phyloP scores from a whole-genome alignment of 2,329 filamentous ascomycete species.

The Fusarium subglutinans region DNA sequence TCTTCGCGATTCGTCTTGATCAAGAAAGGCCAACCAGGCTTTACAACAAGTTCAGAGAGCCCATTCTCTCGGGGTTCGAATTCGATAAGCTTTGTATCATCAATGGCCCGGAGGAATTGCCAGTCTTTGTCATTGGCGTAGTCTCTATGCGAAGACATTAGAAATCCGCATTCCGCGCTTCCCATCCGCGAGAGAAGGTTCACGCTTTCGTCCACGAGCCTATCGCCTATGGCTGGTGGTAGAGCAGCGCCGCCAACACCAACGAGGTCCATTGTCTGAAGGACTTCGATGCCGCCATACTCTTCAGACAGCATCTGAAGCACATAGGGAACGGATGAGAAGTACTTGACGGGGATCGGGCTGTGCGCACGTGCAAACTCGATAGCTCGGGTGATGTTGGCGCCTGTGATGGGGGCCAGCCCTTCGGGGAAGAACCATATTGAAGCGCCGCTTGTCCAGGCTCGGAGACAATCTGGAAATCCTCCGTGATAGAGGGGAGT shows the following conservation, averaged over 20 bases:
- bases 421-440: slow-evolving; percentile 72
- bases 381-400: slow-evolving; percentile 61
- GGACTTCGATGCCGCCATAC: slow-evolving; percentile 50
- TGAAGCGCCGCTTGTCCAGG: slow-evolving; percentile 67
- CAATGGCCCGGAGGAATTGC: slow-evolving; percentile 64
- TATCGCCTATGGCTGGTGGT: slow-evolving; percentile 60
- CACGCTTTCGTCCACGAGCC: slow-evolving; percentile 59
- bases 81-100: slow-evolving; percentile 44
- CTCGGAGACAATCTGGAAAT: slow-evolving; percentile 68
- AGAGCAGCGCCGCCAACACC: slow-evolving; percentile 72
- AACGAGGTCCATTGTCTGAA: slow-evolving; percentile 66
- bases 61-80: slow-evolving; percentile 57
- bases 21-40: slow-evolving; percentile 64
- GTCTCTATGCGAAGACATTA: slow-evolving; percentile 69
- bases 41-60: slow-evolving; percentile 65
- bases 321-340: slow-evolving; percentile 70
- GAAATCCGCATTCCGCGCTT: slow-evolving; percentile 72
- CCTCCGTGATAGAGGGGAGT: slow-evolving; percentile 74
- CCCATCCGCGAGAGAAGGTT: slow-evolving; percentile 71
- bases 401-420: slow-evolving; percentile 63
- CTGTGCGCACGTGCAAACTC: slow-evolving; percentile 45
- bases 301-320: slow-evolving; percentile 62
- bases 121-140: slow-evolving; percentile 65
- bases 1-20: slow-evolving; percentile 66
- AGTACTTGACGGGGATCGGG: slow-evolving; percentile 58